Conservation (phyloP, 140 eudicot species). For the Flaveria floridana region DNA sequence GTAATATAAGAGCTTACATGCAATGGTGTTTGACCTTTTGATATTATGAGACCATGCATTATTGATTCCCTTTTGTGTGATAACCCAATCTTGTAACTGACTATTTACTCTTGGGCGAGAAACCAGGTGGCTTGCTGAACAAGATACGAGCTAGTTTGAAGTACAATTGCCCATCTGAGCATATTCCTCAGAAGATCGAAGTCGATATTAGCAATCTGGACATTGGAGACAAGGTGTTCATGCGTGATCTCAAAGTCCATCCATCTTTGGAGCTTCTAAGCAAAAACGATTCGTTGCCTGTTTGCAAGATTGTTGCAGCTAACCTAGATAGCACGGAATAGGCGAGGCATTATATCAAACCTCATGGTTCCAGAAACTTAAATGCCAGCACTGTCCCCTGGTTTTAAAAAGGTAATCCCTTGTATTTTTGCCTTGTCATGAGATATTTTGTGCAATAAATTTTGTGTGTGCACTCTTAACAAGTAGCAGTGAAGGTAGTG, state of each 20-base stretch:
- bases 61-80: background rate
- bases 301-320: slow-evolving; percentile 72
- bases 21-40: background rate
- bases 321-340: slow-evolving; percentile 31
- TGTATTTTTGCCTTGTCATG: slow-evolving; percentile 22
- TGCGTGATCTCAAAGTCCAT: slow-evolving; percentile 64
- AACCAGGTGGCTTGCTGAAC: slow-evolving; percentile 70
- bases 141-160: slow-evolving; percentile 62
- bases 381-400: background rate
- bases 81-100: background rate
- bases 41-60: background rate
- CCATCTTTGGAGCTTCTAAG: slow-evolving; percentile 73
- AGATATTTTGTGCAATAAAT: slow-evolving; percentile 41
- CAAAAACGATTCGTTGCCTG: slow-evolving; percentile 62
- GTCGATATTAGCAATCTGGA: slow-evolving; percentile 83
- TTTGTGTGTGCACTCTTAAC: background rate
- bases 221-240: slow-evolving; percentile 62
- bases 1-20: background rate
- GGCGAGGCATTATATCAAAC: background rate
- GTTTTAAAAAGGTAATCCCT: slow-evolving; percentile 10
- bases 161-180: slow-evolving; percentile 75
- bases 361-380: background rate
- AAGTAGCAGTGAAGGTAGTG: slow-evolving; percentile 24
- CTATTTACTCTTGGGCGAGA: slow-evolving; percentile 3
- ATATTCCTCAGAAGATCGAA: slow-evolving; percentile 81